These are phyloP conservation scores for Lipomyces mesembrius DNA, from an alignment of 805 yeast genomes.

Conservation along the genomic window DNA sequence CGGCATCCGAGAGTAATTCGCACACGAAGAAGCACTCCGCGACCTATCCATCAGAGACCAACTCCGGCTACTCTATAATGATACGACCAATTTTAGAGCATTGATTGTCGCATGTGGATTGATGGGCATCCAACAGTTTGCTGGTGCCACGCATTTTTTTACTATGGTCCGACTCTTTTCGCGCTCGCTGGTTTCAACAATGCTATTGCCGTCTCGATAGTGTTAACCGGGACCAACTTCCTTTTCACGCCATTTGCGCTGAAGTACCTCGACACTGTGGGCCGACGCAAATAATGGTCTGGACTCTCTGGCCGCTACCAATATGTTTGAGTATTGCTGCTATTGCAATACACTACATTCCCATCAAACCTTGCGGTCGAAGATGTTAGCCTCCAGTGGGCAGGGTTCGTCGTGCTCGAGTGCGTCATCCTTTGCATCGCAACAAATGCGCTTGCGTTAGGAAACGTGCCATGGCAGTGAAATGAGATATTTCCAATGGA, in stretches of 20 bases:
- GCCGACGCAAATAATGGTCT: constrained; percentile 86
- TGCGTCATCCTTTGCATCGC: constrained; percentile 75
- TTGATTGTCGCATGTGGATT: too few relatives aligned
- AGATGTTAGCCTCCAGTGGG: constrained; percentile 67
- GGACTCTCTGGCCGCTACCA: constrained; percentile 66
- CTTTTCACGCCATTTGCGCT: constrained; percentile 74
- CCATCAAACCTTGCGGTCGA: constrained; percentile 61
- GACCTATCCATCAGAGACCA: too few relatives aligned
- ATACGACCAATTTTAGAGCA: too few relatives aligned
- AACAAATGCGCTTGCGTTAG: constrained; percentile 88
- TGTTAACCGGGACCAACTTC: constrained; percentile 91
- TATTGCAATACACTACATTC: constrained; percentile 87
- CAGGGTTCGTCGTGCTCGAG: too few relatives aligned
- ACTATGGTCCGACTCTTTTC: too few relatives aligned
- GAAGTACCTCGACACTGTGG: constrained; percentile 80
- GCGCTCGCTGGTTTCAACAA: constrained; percentile 77
- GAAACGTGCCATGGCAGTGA: constrained; percentile 98
- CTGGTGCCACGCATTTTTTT: too few relatives aligned
- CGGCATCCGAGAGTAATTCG: too few relatives aligned
- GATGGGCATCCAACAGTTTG: too few relatives aligned
- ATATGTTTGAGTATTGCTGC: constrained; percentile 74
- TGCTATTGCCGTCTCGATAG: constrained; percentile 90
- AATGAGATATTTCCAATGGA: constrained; percentile 89
- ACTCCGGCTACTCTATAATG: too few relatives aligned
- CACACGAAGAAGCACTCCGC: too few relatives aligned